These are phyloP conservation scores for Boletus rufocinnamomeus DNA, from an alignment of 768 basidiomycete species.

Conservation along the genomic window DNA sequence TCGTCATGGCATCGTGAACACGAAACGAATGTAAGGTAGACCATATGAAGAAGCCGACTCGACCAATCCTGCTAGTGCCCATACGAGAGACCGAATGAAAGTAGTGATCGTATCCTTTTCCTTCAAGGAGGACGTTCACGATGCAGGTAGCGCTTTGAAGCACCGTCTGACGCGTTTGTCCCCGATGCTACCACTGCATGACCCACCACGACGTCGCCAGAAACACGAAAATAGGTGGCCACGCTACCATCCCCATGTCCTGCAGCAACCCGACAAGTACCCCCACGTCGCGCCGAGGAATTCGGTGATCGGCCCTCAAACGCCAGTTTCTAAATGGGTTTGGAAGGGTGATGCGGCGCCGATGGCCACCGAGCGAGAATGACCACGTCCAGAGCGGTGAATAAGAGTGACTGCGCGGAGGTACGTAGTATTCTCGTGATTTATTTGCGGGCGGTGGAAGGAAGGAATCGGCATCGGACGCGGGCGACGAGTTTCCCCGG, in stretches of 20 bases:
- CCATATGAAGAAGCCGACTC: not conserved
- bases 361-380: constrained; percentile 27
- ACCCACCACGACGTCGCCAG: constrained; percentile 38
- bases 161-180: not conserved
- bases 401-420: constrained; percentile 19
- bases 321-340: constrained; percentile 18
- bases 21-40: not conserved
- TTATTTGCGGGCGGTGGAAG: constrained; percentile 23
- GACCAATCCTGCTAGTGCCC: not conserved
- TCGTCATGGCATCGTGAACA: not conserved
- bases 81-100: not conserved
- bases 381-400: constrained; percentile 26
- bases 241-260: constrained; percentile 39
- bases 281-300: constrained; percentile 23
- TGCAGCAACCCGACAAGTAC: constrained; percentile 31
- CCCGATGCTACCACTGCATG: constrained; percentile 23
- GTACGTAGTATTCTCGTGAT: constrained; percentile 7
- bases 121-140: not conserved
- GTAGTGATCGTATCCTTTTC: not conserved
- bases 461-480: constrained; percentile 11
- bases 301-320: constrained; percentile 10
- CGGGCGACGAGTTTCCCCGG: constrained; percentile 3
- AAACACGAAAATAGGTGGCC: constrained; percentile 39
- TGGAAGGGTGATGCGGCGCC: constrained; percentile 27
- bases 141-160: not conserved